Base-by-base conservation (phyloP, 1,139 yeast species). In the Kurtzmaniella natalensis region DNA sequence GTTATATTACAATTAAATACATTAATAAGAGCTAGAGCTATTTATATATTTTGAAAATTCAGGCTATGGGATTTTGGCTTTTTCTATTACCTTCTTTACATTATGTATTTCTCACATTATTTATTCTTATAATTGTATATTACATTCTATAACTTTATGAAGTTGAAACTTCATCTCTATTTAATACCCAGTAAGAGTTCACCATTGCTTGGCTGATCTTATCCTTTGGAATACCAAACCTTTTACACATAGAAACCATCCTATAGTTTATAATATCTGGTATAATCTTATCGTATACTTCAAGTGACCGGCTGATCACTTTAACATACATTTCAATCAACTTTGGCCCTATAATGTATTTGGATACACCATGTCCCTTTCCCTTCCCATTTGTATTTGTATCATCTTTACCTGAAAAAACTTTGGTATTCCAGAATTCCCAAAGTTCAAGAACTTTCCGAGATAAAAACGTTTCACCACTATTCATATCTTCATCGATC, bases 401-500 rank as follows among this genome's bases (percentile, higher is more conserved):
- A 16, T 33, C 34, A 23, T 50, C 40, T 7, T 50, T 28, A 2
- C 33, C 33, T 5, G 55, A 46, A 29, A 51, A 41, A 4, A 26
- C 29, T 18, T 14, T 16, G n/a, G 40, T 36, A 4, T 44, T 41
- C 29, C 58, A 42, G 32, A 46, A 61, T 7, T 49, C 56, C 66
- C 71, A 64, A 32, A 66, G 51, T 11, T 68, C 73, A 18, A 55
- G 40, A 36, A 64, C 67, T 36, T 57, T 55, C 23, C 57, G 50
- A 16, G 60, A 53, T 42, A 68, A 51, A 37, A 66, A 66, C 16
- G 47, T 46, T 31, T 64, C 67, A 4, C 41, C 40, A 25, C 50
- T 47, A 13, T 33, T 36, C 7, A 42, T 37, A 36, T 69, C 75
- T 20, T 53, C 52, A 14, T 53, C 40, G 5, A 69, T 30, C 6